Percentiles rank a stretch among this genome's conserved stretches.
Conservation (phyloP, 805 yeast genomes). For the Monosporozyma unispora region DNA sequence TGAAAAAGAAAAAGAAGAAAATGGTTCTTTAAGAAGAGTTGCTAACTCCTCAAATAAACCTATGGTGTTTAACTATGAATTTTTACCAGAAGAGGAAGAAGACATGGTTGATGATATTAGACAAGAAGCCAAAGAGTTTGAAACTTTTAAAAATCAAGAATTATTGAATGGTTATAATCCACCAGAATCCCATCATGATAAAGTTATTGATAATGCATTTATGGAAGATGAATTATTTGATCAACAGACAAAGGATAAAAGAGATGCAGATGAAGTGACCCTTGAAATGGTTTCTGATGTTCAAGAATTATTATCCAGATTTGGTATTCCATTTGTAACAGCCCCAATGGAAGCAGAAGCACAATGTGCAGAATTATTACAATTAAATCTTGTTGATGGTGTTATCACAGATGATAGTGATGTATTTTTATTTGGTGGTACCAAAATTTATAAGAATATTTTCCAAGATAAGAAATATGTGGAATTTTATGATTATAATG, state of each 20-base stretch:
- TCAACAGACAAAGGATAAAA: slow-evolving; percentile 53
- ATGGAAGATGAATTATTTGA: slow-evolving; percentile 44
- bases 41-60: too few species aligned
- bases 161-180: slow-evolving; percentile 27
- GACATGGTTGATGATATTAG: slow-evolving; percentile 51
- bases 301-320: slow-evolving; percentile 74
- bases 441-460: slow-evolving; percentile 78
- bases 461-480: slow-evolving; percentile 89
- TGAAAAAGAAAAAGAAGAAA: not conserved
- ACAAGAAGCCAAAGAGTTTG: slow-evolving; percentile 67
- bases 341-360: slow-evolving; percentile 99
- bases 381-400: slow-evolving; percentile 79
- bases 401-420: slow-evolving; percentile 96
- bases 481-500: slow-evolving; percentile 62
- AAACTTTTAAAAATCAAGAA: slow-evolving; percentile 40
- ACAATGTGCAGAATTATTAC: slow-evolving; percentile 77
- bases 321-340: slow-evolving; percentile 89
- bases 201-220: slow-evolving; percentile 15
- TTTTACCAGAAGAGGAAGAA: slow-evolving; percentile 71
- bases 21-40: too few species aligned
- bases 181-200: not conserved
- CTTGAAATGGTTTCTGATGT: slow-evolving; percentile 80
- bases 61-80: slow-evolving; percentile 46
- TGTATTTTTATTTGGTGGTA: slow-evolving; percentile 89
- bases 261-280: slow-evolving; percentile 91